A percentile compares a stretch with the other conserved stretches of the same genome.
Conservation (phyloP, 768 basidiomycete species). For the Chalciporus pseudorubinellus region DNA sequence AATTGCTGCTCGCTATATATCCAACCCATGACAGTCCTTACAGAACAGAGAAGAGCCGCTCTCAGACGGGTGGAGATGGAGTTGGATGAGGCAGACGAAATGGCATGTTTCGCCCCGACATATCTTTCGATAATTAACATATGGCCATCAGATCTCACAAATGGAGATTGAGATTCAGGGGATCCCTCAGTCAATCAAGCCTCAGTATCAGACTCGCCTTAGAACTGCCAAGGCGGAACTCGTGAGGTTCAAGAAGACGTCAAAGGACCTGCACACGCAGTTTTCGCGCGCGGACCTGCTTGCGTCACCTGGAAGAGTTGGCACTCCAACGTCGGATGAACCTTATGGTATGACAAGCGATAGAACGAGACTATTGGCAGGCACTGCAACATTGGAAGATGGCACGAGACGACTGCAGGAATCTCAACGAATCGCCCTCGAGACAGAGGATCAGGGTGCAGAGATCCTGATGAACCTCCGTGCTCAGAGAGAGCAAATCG, state of each 20-base stretch:
- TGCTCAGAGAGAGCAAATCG: slow-evolving; percentile 89
- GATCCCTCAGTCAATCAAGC: slow-evolving; percentile 81
- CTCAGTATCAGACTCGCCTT: slow-evolving; percentile 74
- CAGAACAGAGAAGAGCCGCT: slow-evolving; percentile 80
- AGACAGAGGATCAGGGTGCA: slow-evolving; percentile 94
- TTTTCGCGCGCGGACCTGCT: slow-evolving; percentile 79
- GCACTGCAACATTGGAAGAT: slow-evolving; percentile 77
- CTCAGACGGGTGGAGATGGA: slow-evolving; percentile 90
- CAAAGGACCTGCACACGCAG: slow-evolving; percentile 69
- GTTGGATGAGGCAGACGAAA: slow-evolving; percentile 97
- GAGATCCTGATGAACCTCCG: slow-evolving; percentile 86
- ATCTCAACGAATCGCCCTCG: slow-evolving; percentile 87
- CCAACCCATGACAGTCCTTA: neutral
- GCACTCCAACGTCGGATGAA: slow-evolving; percentile 62
- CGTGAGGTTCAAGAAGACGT: slow-evolving; percentile 74
- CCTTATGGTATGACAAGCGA: slow-evolving; percentile 72
- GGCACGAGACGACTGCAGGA: slow-evolving; percentile 85
- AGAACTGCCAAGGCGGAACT: slow-evolving; percentile 74
- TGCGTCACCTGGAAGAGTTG: slow-evolving; percentile 40
- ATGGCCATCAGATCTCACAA: slow-evolving; percentile 75
- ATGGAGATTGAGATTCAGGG: slow-evolving; percentile 99
- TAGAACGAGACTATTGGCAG: slow-evolving; percentile 75
- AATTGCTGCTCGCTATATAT: neutral
- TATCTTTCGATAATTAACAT: slow-evolving; percentile 2
- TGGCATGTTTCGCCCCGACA: slow-evolving; percentile 48